phyloP scores from a whole-genome alignment of 2,329 filamentous ascomycete species.

The Stachybotrys chlorohalonatus region DNA sequence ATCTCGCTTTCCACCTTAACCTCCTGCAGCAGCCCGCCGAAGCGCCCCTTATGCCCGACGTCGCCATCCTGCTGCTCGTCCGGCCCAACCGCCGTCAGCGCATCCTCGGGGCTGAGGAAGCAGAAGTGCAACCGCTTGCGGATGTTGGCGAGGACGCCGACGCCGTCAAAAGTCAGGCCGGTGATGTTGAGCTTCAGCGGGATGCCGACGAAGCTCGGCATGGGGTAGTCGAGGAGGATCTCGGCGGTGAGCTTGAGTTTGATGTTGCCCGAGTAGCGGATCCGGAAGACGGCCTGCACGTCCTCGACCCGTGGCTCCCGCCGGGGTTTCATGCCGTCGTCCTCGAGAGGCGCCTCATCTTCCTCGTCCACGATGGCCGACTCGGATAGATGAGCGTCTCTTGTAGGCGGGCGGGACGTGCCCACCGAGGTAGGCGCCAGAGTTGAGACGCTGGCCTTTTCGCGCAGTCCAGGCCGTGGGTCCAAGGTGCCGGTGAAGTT shows the following conservation, averaged over 20 bases:
- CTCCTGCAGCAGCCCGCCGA: constrained; percentile 78
- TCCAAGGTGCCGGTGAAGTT: constrained; percentile 23
- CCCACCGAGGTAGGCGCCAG: constrained; percentile 45
- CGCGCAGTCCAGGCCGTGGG: constrained; percentile 36
- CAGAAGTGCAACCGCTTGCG: constrained; percentile 85
- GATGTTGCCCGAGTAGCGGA: constrained; percentile 81
- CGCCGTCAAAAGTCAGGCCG: constrained; percentile 87
- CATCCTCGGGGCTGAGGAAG: constrained; percentile 88
- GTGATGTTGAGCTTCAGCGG: constrained; percentile 93
- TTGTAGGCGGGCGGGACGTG: constrained; percentile 47
- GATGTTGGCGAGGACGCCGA: constrained; percentile 87
- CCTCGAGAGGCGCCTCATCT: constrained; percentile 16
- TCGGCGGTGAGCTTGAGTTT: constrained; percentile 85
- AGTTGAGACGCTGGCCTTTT: constrained; percentile 55
- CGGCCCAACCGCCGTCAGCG: constrained; percentile 57
- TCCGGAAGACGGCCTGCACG: constrained; percentile 84
- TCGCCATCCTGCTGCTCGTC: constrained; percentile 21
- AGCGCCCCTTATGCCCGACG: constrained; percentile 21
- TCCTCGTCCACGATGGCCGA: constrained; percentile 30
- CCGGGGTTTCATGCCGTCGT: constrained; percentile 22
- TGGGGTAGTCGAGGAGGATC: constrained; percentile 93
- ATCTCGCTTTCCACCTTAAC: constrained; percentile 98
- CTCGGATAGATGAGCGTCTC: constrained; percentile 33
- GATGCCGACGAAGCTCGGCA: constrained; percentile 95
- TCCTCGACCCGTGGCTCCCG: constrained; percentile 75